Conservation (phyloP, 345 rosid species). For the Gossypium arboreum region DNA sequence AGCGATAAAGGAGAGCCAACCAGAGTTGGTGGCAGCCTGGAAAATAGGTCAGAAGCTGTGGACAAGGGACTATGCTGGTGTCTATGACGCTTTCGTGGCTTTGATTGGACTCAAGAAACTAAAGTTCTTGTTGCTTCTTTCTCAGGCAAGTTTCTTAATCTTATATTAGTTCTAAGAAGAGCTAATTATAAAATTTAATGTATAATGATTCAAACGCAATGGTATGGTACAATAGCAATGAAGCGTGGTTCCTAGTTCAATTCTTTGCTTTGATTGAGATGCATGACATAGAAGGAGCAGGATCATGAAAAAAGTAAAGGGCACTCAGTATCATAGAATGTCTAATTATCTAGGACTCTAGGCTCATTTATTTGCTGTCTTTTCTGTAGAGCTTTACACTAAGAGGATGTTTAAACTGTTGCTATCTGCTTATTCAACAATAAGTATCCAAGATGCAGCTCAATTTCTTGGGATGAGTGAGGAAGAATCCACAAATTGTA, state of each 20-base stretch:
- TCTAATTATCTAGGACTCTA: not conserved
- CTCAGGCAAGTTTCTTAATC: constrained; percentile 14
- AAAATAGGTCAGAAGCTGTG: constrained; percentile 76
- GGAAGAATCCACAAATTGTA: constrained; percentile 69
- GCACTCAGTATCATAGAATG: not conserved
- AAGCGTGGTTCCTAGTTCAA: too few relatives aligned
- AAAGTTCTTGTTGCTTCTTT: constrained; percentile 60
- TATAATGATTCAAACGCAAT: too few relatives aligned
- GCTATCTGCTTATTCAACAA: constrained; percentile 76
- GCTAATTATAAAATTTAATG: too few relatives aligned
- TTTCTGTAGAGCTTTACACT: constrained; percentile 63
- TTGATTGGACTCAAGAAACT: constrained; percentile 75
- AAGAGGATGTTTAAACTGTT: constrained; percentile 71
- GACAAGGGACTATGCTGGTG: constrained; percentile 73
- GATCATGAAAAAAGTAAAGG: too few relatives aligned
- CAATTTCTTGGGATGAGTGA: constrained; percentile 84
- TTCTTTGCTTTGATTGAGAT: too few relatives aligned
- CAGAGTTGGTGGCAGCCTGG: constrained; percentile 75
- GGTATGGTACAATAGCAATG: too few relatives aligned
- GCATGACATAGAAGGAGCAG: not conserved
- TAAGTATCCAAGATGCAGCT: constrained; percentile 62
- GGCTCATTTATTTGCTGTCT: not conserved
- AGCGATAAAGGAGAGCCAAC: constrained; percentile 58
- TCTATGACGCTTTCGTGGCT: constrained; percentile 66
- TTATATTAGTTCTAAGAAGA: too few relatives aligned